phyloP scores from a whole-genome alignment of 1,284 basidiomycete species.

The Puccinia triticina region DNA sequence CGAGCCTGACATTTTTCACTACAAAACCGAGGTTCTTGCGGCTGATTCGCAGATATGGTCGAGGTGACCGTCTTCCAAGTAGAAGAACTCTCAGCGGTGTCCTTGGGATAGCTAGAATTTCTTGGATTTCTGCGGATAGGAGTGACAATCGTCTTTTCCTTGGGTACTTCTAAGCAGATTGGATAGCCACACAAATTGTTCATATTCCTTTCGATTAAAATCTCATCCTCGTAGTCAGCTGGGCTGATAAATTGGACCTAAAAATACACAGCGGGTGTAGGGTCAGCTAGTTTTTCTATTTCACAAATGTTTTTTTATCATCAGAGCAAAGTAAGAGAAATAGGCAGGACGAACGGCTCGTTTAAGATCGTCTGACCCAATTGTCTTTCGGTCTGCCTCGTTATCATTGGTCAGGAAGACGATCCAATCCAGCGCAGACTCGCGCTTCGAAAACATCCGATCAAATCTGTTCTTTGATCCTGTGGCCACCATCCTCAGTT shows the following conservation, averaged over 20 bases:
- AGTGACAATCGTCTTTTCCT: neutral
- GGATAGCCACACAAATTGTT: conserved; percentile 40
- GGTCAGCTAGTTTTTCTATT: neutral
- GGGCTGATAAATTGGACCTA: conserved; percentile 36
- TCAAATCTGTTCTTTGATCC: neutral
- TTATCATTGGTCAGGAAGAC: conserved; percentile 17
- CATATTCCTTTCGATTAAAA: conserved; percentile 40
- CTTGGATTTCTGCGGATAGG: neutral
- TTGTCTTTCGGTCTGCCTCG: neutral
- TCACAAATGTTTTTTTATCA: neutral
- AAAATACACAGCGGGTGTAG: neutral
- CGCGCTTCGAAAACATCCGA: neutral
- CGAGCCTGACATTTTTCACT: conserved; percentile 25
- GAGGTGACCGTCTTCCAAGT: neutral
- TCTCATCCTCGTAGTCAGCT: conserved; percentile 30
- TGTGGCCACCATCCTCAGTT: neutral
- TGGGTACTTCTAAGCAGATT: conserved; percentile 2
- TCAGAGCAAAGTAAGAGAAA: neutral
- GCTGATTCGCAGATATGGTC: neutral
- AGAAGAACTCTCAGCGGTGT: neutral
- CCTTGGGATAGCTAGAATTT: neutral
- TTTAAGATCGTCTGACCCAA: neutral
- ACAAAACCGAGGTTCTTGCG: conserved; percentile 26
- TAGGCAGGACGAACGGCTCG: conserved; percentile 12
- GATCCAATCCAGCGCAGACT: conserved; percentile 8